Base-by-base conservation (phyloP, 306 rosid genomes). In the Amphicarpaea edgeworthii region DNA sequence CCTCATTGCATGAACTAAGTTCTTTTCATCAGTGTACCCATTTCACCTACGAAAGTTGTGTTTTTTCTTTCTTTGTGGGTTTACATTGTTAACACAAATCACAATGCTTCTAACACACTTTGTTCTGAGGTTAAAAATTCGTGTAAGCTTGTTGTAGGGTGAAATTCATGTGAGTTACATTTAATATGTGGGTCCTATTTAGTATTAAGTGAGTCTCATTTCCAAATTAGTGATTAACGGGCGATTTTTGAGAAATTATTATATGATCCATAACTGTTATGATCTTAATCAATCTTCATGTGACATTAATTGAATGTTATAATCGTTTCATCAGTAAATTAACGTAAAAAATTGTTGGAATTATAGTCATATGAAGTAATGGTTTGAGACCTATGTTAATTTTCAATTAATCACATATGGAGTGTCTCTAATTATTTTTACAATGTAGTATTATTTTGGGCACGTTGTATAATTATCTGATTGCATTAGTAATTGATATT, bases 51-150 rank as follows among this genome's bases (percentile, higher is more conserved):
- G 53, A 20, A 68, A 68, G 49, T 42, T 67, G 17, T 32, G 8
- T 53, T 1, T 14, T 15, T 38, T 14, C 19, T 7, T 69, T 67
- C 20, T n/a, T 19, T 81, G 46, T 67, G 77, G 57, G 16, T 46
- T 58, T 74, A 37, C n/a, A 50, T n/a, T n/a, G n/a, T n/a, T n/a
- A n/a, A n/a, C n/a, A n/a, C n/a, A n/a, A n/a, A n/a, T n/a, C n/a
- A n/a, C n/a, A n/a, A n/a, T n/a, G n/a, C n/a, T n/a, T 51, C 24
- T 51, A 51, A 17, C 58, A 17, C 12, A 2, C 8, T 51, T 51
- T 47, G 6, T n/a, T 50, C 2, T 6, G 17, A 1, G 11, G 1
- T 50, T 0, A 17, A 50, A 17, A 50, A 50, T 17, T 50, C 20
- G 7, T 17, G 57, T 50, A 4, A 50, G 8, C 43, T 38, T 38